Base-by-base conservation (phyloP, 345 rosid species). In the Pistacia integerrima region DNA sequence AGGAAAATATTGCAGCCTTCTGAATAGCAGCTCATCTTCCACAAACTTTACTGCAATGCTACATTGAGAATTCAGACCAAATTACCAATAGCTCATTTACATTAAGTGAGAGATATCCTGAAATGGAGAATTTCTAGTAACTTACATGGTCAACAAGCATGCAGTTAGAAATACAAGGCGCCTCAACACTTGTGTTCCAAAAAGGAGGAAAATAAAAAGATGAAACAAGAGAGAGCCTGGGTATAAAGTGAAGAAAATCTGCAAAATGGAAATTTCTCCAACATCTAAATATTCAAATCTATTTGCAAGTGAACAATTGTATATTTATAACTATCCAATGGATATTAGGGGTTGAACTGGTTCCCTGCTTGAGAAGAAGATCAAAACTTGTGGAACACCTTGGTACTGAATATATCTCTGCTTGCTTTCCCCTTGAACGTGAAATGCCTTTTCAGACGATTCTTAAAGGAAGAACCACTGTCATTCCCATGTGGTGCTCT, bases 361-460 rank as follows among this genome's bases (percentile, higher is more conserved):
- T 51, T 79, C 83, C 66, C 48, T 67, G 57, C 79, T 72, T 59
- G 86, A 11, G 84, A 51, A 30, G 74, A 78, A 64, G 85, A 84
- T 20, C 86, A 77, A 44, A 60, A 68, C 77, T 72, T 82, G 14
- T 64, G 84, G 73, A 81, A 82, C 52, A 76, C 76, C 82, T 82
- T 82, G 8, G 62, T 12, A 69, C 73, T 73, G 57, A 60, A 72
- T 55, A 72, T 17, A 46, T 76, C 88, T 76, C 80, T 82, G 73
- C 87, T 81, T 46, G 58, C 55, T 61, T 81, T 81, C 55, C 83
- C 81, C 65, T 79, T 83, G 70, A 82, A 81, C 11, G 80, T 44
- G 58, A 86, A 86, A 86, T 84, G 90, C 82, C 78, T 86, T 79
- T 79, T 90, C 36, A 90, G 84, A 58, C 80, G 85, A 56, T 78